Evolutionary conservation across 305 asterid species (phyloP).

Genomic region (Solanum hybrid): DNA sequence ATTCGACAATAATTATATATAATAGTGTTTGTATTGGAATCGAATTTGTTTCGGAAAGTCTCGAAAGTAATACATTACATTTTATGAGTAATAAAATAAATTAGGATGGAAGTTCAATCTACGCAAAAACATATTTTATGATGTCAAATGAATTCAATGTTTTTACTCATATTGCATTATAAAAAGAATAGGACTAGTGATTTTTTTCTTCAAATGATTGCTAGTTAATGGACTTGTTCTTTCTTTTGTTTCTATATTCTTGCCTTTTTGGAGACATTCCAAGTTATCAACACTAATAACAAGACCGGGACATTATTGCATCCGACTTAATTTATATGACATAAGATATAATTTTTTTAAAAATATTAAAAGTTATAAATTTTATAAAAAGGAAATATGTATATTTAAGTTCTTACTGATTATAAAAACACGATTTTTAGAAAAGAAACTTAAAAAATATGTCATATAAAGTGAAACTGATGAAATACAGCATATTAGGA

Average conservation of each 20-base stretch:
- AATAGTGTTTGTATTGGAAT: not conserved
- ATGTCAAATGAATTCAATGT: not conserved
- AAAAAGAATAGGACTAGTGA: not conserved
- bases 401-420: not conserved
- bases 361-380: too few species aligned
- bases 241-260: not conserved
- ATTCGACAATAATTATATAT: not conserved
- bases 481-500: not conserved
- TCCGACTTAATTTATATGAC: not conserved
- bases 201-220: not conserved
- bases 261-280: not conserved
- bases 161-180: not conserved
- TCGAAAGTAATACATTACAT: not conserved
- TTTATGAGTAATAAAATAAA: too few species aligned
- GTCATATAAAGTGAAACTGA: too few species aligned
- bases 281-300: not conserved
- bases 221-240: not conserved
- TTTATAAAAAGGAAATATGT: not conserved
- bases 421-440: too few species aligned
- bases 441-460: too few species aligned
- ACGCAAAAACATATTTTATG: not conserved
- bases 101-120: not conserved
- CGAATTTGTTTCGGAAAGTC: too few species aligned
- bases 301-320: not conserved
- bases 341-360: too few species aligned